Percentiles rank a stretch among this genome's conserved stretches.
These are phyloP conservation scores for Lactarius hatsudake DNA, from an alignment of 768 basidiomycete genomes.

Conservation along the genomic window DNA sequence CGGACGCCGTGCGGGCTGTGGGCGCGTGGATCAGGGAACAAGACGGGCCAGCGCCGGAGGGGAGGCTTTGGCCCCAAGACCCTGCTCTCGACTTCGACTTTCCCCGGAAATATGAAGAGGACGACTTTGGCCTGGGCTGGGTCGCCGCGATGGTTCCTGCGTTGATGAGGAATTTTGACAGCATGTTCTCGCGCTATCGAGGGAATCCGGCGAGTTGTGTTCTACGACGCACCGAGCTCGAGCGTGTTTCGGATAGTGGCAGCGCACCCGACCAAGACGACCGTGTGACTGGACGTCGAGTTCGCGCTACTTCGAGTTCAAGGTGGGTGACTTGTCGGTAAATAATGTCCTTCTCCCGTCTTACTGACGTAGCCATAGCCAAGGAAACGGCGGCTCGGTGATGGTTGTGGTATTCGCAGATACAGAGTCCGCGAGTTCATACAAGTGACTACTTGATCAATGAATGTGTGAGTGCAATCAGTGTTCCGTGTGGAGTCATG, in stretches of 20 bases:
- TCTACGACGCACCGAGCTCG: neutral
- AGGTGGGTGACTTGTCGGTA: neutral
- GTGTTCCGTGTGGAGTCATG: neutral
- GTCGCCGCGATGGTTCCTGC: conserved; percentile 9
- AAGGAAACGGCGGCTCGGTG: neutral
- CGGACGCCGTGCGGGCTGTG: conserved; percentile 12
- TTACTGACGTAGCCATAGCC: neutral
- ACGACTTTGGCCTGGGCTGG: neutral
- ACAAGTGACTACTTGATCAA: neutral
- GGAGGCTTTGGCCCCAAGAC: neutral
- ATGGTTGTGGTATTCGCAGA: conserved; percentile 6
- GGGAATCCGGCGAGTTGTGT: conserved; percentile 9
- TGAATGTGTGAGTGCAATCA: too few species aligned
- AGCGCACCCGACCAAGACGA: neutral
- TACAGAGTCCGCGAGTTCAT: neutral
- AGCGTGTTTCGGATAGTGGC: neutral
- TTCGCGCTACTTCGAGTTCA: neutral
- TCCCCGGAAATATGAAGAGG: neutral
- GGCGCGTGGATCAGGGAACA: conserved; percentile 16
- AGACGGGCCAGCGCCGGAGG: neutral
- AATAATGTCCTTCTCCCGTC: neutral
- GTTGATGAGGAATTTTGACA: neutral
- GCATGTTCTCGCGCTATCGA: neutral
- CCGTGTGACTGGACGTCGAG: neutral
- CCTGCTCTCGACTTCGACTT: neutral